Evolutionary conservation across 345 rosid genomes (phyloP), one percentile per base, ranked within the genome.

Genomic region (Syzygium aromaticum): DNA sequence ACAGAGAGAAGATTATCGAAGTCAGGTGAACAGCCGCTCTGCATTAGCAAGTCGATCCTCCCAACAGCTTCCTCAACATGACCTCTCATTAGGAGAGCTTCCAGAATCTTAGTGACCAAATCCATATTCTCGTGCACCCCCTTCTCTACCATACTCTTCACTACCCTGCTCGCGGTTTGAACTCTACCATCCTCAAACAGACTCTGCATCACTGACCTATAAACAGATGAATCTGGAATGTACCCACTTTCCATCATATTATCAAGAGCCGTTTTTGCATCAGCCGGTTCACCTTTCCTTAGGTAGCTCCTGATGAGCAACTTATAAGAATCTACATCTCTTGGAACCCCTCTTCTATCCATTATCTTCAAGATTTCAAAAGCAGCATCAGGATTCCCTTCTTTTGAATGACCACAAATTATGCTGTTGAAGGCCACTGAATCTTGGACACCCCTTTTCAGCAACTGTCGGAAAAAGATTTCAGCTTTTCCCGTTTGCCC

Each of bases 41-140:
- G 94, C 91, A 93, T 94, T 87, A 95, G 90, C 85, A 96, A 91
- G 89, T 95, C 98, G 30, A 95, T 91, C 61, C 98, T 94, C 33
- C 98, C 99, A 28, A 96, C 92, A 64, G 98, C 98, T 93, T 96
- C 99, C 90, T 95, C 98, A 53, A 93, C 94, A 63, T 96, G 99
- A 19, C 99, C 99, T 91, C 98, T 95, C 91, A 94, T 90, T 80
- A 97, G 90, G 21, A 97, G 95, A 87, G 98, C 96, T 94, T 96
- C 97, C 91, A 97, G 89, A 64, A 96, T 92, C 93, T 96, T 95
- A 16, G 90, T 91, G 56, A 93, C 92, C 93, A 97, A 92, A 89
- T 96, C 99, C 97, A 94, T 91, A 86, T 96, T 93, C 89, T 94
- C 98, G 84, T 87, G 90, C 85, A 95, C 89, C n/a, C 95, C 96